Conservation (phyloP, 495 filamentous ascomycete genomes). For the Bryoglossum gracile region DNA sequence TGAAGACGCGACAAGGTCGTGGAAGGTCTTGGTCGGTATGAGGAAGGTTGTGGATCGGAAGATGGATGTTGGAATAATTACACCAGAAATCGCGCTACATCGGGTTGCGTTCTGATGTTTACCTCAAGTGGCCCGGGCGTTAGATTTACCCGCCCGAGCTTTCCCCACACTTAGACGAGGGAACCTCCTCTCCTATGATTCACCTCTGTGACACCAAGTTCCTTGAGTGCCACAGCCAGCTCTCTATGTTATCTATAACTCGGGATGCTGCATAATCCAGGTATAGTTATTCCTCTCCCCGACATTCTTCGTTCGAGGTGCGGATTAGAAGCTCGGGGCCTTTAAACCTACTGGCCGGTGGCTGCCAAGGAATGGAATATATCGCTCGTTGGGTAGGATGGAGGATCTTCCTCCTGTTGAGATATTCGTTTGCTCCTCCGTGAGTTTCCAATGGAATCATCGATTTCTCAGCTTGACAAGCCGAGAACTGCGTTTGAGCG, state of each 20-base stretch:
- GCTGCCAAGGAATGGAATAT: too few species aligned
- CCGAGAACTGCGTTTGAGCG: neutral
- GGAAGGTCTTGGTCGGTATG: neutral
- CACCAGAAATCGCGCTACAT: too few species aligned
- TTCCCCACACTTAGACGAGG: neutral
- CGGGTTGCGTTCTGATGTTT: too few species aligned
- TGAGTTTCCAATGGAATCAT: slow-evolving; percentile 11
- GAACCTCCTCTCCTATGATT: too few species aligned
- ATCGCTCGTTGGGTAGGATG: too few species aligned
- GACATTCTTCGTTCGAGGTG: neutral
- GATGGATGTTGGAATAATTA: neutral
- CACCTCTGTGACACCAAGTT: neutral
- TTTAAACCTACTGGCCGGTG: too few species aligned
- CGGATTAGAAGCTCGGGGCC: neutral
- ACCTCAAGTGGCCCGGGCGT: too few species aligned
- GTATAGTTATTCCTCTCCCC: neutral
- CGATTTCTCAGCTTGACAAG: slow-evolving; percentile 11
- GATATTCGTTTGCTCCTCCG: slow-evolving; percentile 9
- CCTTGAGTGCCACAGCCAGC: neutral
- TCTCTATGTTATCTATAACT: neutral
- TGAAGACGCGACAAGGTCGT: too few species aligned
- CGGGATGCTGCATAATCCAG: neutral
- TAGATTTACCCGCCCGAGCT: too few species aligned
- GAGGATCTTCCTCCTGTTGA: too few species aligned
- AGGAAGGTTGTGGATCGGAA: neutral